A percentile compares a stretch with the other conserved stretches of the same genome.
Conservation (phyloP, 129 eudicot species). For the Centrapalus pauciflorus region DNA sequence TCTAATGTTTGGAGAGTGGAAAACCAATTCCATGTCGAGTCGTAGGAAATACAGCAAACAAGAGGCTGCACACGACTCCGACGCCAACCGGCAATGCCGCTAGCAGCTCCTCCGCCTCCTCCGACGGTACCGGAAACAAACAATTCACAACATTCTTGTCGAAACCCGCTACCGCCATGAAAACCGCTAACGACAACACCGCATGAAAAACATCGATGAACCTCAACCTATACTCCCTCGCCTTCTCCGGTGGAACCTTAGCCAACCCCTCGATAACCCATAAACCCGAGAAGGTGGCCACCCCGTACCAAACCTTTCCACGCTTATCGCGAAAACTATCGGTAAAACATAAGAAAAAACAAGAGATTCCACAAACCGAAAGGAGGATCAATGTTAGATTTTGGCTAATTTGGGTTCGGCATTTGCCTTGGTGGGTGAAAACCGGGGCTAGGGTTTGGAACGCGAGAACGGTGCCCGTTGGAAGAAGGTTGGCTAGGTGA, state of each 20-base stretch:
- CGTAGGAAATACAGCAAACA: conserved; percentile 52
- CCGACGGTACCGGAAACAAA: conserved; percentile 61
- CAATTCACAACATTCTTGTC: conserved; percentile 62
- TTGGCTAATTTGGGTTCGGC: conserved; percentile 40
- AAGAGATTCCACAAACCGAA: conserved; percentile 43
- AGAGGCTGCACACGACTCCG: conserved; percentile 57
- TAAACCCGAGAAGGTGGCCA: conserved; percentile 56
- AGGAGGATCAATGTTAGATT: conserved; percentile 32
- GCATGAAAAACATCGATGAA: conserved; percentile 68
- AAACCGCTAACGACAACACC: conserved; percentile 46
- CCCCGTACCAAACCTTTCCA: conserved; percentile 65
- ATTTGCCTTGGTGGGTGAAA: conserved; percentile 60
- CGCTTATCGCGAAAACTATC: conserved; percentile 57
- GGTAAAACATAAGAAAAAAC: conserved; percentile 57
- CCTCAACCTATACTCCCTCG: conserved; percentile 29
- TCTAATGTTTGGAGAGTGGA: conserved; percentile 43
- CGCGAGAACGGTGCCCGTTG: conserved; percentile 70
- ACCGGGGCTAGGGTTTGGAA: conserved; percentile 53
- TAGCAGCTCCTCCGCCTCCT: conserved; percentile 37
- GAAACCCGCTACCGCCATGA: conserved; percentile 56
- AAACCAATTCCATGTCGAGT: conserved; percentile 75
- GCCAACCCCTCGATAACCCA: conserved; percentile 58
- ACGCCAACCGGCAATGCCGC: conserved; percentile 48
- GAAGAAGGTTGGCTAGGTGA: conserved; percentile 70
- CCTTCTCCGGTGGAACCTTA: conserved; percentile 26